Base-by-base conservation (phyloP, 306 rosid genomes). In the Trichosanthes truncata region DNA sequence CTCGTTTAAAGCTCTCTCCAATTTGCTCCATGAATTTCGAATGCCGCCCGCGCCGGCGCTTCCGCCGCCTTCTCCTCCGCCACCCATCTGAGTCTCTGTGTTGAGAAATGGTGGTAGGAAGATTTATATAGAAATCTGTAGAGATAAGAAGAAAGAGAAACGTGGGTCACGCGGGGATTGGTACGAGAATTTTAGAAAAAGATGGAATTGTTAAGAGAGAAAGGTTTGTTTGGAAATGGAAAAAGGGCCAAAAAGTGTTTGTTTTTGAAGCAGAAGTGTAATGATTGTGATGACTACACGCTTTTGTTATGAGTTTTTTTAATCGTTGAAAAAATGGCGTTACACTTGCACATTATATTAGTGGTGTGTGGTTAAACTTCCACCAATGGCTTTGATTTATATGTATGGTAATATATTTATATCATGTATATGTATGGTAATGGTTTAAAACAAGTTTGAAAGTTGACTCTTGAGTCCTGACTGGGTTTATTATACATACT, bases 1-100 rank as follows among this genome's bases (percentile, higher is more conserved):
- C 0, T 85, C 85, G 81, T 95, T 95, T 23, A 95, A 23, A 53
- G 62, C 6, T 80, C 81, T 88, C 88, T 87, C 96, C 81, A 82
- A 73, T 14, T 80, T 85, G 46, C 68, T 62, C 85, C 87, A 88
- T 43, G 92, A 72, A 9, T 82, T 83, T 21, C n/a, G 76, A 8
- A 85, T 81, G 59, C 49, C 66, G 51, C 78, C 52, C 8, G 65
- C n/a, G 67, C 82, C 84, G 62, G 71, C 63, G 40, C 84, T 17
- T 62, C 82, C 84, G 52, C 76, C 61, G 43, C 84, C 80, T 45
- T 90, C 93, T 89, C 87, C 83, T n/a, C 82, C 79, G 74, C 81
- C 80, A 69, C 74, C 68, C 81, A 77, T 83, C 29, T 31, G 25
- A 36, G 35, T 81, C 23, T 80, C 77, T 73, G 41, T 83, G 40